Conservation (phyloP, 2,329 filamentous ascomycete species). For the Diatrype stigma region DNA sequence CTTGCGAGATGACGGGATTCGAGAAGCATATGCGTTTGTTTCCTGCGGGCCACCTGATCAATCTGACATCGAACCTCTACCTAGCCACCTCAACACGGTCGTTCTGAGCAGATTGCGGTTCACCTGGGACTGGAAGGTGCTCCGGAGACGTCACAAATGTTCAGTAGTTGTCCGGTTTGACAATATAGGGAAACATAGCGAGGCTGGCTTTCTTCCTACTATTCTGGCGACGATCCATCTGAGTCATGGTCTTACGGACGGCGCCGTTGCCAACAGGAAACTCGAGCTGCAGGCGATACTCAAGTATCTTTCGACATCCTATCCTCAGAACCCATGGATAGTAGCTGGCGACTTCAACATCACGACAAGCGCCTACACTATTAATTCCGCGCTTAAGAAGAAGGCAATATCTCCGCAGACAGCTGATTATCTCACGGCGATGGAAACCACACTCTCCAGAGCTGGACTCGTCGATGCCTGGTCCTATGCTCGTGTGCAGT, state of each 20-base stretch:
- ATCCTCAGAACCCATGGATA: slow-evolving; percentile 46
- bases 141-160: slow-evolving; percentile 54
- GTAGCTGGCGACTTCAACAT: slow-evolving; percentile 64
- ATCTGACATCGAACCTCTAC: slow-evolving; percentile 48
- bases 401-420: slow-evolving; percentile 51
- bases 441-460: slow-evolving; percentile 44
- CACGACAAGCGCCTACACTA: slow-evolving; percentile 52
- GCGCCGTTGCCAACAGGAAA: slow-evolving; percentile 52
- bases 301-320: slow-evolving; percentile 37
- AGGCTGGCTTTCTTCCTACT: slow-evolving; percentile 31
- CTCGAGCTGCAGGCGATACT: slow-evolving; percentile 50
- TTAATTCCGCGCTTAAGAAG: slow-evolving; percentile 47
- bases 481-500: slow-evolving; percentile 40
- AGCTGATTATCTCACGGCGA: slow-evolving; percentile 34
- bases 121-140: slow-evolving; percentile 50
- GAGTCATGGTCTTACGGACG: slow-evolving; percentile 56
- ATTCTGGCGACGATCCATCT: slow-evolving; percentile 58
- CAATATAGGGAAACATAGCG: slow-evolving; percentile 23
- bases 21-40: slow-evolving; percentile 47
- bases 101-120: slow-evolving; percentile 55
- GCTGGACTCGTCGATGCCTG: slow-evolving; percentile 50
- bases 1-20: slow-evolving; percentile 42
- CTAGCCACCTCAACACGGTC: slow-evolving; percentile 57
- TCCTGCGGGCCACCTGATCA: slow-evolving; percentile 55
- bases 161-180: slow-evolving; percentile 44